Conservation (phyloP, 345 rosid genomes). For the Arabidopsis suecica region DNA sequence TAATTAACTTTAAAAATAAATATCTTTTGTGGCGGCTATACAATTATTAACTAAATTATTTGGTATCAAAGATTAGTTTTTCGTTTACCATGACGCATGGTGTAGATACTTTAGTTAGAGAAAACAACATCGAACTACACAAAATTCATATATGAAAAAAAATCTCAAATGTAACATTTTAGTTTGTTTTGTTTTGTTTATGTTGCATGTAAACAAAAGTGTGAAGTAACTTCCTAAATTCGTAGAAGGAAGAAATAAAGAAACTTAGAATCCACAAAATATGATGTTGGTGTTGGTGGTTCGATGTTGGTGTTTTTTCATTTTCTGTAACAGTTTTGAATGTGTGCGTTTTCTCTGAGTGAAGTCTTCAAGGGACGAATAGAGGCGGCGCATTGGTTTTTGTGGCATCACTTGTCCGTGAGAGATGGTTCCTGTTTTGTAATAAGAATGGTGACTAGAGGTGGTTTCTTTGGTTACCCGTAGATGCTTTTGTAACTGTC, state of each 20-base stretch:
- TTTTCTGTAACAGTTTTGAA: too few relatives aligned
- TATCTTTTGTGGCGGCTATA: neutral
- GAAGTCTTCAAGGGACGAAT: neutral
- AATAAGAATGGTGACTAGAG: neutral
- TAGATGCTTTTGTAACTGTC: neutral
- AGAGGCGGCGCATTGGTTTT: neutral
- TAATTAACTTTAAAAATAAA: neutral
- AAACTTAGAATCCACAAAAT: neutral
- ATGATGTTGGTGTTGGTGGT: too few relatives aligned
- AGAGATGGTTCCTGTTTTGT: neutral
- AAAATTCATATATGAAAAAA: neutral
- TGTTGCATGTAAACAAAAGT: too few relatives aligned
- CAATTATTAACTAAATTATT: neutral
- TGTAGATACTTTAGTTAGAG: neutral
- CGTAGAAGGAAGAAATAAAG: neutral
- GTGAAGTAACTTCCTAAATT: neutral
- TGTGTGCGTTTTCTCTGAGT: neutral
- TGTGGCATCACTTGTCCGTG: neutral
- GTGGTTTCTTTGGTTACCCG: neutral
- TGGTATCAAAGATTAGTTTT: neutral
- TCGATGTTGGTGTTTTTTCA: too few relatives aligned
- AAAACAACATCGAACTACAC: neutral
- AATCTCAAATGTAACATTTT: neutral
- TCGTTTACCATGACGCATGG: neutral
- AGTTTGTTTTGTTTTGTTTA: too few relatives aligned